Base-by-base conservation (phyloP, 441 rosid species). In the Eruca vesicaria region DNA sequence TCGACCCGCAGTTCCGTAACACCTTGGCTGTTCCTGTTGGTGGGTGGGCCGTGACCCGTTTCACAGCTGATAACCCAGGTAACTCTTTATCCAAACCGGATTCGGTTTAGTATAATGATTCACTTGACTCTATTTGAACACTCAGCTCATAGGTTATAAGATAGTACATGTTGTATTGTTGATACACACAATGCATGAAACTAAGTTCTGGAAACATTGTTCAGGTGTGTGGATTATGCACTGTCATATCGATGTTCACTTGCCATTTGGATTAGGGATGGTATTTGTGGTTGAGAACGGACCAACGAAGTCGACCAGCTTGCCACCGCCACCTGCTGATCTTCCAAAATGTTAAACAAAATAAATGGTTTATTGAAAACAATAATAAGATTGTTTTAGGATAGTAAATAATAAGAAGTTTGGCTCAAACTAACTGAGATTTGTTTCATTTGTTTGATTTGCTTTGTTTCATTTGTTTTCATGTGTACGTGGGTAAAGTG, bases 291-390 rank as follows among this genome's bases (percentile, higher is more conserved):
- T 90, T n/a, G 73, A 87, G 78, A 88, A 92, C 15, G 96, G 97
- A 35, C 92, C 86, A 3, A 89, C 94, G 26, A 84, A 82, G 4
- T 66, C 71, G 4, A 79, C 90, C 14, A 78, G 71, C 19, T 72
- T 92, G 85, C 96, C 97, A 3, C 91, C 94, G 1, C 99, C 98
- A 19, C 99, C 98, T 2, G n/a, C 68, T 2, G 98, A 92, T 78
- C 84, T 92, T 38, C 97, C 99, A 0, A 63, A 78, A 67, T 94
- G 98, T 73, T 94, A 81, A 76, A 14, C 66, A 31, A 55, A 3
- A 36, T 19, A 5, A 9, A 0, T 0, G 19, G 5, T 33, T 48
- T 29, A n/a, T 5, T 57, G 63, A 60, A 38, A 52, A 5, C 1
- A 71, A 20, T 38, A 38, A n/a, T 1, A 57, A 57, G 1, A 60